Base-by-base conservation (phyloP, 2,329 filamentous ascomycete species). In the Aspergillus transmontanensis region DNA sequence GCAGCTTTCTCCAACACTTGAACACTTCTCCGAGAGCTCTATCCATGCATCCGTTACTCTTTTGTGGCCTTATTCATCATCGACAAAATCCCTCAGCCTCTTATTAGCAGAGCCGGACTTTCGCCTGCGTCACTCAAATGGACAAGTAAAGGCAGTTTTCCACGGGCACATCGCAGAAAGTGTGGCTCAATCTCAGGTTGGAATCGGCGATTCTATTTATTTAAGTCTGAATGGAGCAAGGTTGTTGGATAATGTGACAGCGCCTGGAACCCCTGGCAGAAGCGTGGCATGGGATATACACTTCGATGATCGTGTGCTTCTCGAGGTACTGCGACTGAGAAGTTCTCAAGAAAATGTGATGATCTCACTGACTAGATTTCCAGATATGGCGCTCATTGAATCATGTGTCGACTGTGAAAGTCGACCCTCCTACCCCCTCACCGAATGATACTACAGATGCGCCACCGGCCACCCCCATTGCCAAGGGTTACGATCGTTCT, bases 11-110 rank as follows among this genome's bases (percentile, higher is more conserved):
- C 81, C 81, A 7, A 66, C 66, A 11, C 64, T 76, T 51, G 70
- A 76, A 19, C 28, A 68, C 32, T 51, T 66, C n/a, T 57, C 69
- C 19, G 60, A 71, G 28, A 70, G 71, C 55, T 77, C 74, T 34
- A 71, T 97, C 36, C 85, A 87, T 62, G 93, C 91, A 45, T 83
- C 91, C 19, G 87, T 97, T 26, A 94, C 93, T 10, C 87, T 98
- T 41, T 89, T 92, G 62, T 98, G 94, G 94, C 94, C 94, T 0
- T 97, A 92, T 78, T 97, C 91, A 67, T 90, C 90, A 26, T 87
- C 92, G 30, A 90, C 86, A 34, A 86, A 86, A 59, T 88, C 88
- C 45, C 85, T 93, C 68, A 90, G 92, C 30, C 89, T 97, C 57
- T 85, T 96, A 23, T 85, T 98, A 39, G 91, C 91, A 53, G 94